Evolutionary conservation across 495 filamentous ascomycete genomes (phyloP), one percentile per base, ranked within the genome.

Genomic region (Gamarada debralockiae): DNA sequence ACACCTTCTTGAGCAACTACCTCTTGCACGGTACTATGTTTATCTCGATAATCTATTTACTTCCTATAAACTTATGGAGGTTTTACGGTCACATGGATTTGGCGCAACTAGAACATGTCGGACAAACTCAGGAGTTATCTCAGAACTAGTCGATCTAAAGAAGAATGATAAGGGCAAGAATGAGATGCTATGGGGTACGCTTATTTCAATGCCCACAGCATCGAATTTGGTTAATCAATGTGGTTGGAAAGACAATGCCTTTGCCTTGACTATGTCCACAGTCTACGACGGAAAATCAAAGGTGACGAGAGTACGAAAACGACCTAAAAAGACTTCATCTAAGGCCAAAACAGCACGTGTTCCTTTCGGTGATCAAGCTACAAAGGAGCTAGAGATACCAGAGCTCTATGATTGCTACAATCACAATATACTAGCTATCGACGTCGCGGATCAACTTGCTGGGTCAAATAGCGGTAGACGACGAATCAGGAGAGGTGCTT

Each of bases 21-120:
- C 42, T 18, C 2, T 13, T 12, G n/a, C 25, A 3, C n/a, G 36
- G 39, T 50, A 38, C 38, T 27, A 31, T 50, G 31, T 50, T 50
- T 40, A 33, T 40, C 37, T 50, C 34, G 38, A 50, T 31, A 3
- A 31, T n/a, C n/a, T n/a, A n/a, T n/a, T n/a, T n/a, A n/a, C n/a
- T n/a, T n/a, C n/a, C n/a, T n/a, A n/a, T n/a, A n/a, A 22, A 3
- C 37, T 50, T 21, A 17, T 38, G 10, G 3, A 50, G 37, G 15
- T 36, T 9, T n/a, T 33, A 23, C 20, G 23, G 9, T 37, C 27
- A 37, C 15, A 29, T n/a, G 48, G 48, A 25, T 12, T 39, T 39
- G 34, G 14, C 24, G 33, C 21, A 13, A 50, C 48, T 40, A 33
- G 48, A 6, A 50, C 20, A 1, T 50, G 36, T 17, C 5, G 34